Evolutionary conservation across 345 rosid species (phyloP).

Genomic region (Euclidium syriacum): DNA sequence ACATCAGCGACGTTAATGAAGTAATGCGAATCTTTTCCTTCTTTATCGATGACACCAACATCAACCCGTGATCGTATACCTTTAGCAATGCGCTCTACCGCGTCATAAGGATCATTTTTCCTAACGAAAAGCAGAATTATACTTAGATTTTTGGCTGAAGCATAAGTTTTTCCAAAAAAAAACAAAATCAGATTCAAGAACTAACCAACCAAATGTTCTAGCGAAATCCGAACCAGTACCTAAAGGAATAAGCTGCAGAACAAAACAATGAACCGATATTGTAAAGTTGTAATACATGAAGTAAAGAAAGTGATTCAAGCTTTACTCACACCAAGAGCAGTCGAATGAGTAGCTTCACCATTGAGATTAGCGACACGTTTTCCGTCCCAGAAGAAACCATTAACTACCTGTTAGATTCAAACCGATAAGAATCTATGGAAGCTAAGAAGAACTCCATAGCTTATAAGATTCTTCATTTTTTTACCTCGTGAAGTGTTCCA

Average conservation of each 20-base stretch:
- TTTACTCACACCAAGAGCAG: conserved; percentile 96
- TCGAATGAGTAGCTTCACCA: conserved; percentile 42
- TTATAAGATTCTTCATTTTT: neutral
- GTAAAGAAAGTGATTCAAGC: neutral
- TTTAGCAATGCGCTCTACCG: conserved; percentile 70
- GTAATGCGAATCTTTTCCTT: conserved; percentile 57
- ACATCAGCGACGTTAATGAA: conserved; percentile 92
- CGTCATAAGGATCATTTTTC: conserved; percentile 83
- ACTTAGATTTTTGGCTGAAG: neutral
- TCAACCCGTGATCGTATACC: conserved; percentile 76
- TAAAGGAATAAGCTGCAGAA: conserved; percentile 74
- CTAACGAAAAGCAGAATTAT: conserved; percentile 35
- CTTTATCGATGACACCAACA: conserved; percentile 62
- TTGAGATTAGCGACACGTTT: conserved; percentile 48
- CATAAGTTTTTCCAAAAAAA: neutral
- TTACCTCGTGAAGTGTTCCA: conserved; percentile 95
- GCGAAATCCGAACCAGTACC: conserved; percentile 98
- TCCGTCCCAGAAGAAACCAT: conserved; percentile 94
- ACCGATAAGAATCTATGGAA: conserved; percentile 1
- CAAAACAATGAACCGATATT: neutral
- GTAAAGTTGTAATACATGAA: neutral
- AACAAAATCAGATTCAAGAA: conserved; percentile 19
- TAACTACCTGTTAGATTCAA: conserved; percentile 60
- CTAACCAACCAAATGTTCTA: conserved; percentile 94
- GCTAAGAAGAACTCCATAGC: neutral